Conservation (phyloP, 768 basidiomycete species). For the Nevesoporus exiguus region DNA sequence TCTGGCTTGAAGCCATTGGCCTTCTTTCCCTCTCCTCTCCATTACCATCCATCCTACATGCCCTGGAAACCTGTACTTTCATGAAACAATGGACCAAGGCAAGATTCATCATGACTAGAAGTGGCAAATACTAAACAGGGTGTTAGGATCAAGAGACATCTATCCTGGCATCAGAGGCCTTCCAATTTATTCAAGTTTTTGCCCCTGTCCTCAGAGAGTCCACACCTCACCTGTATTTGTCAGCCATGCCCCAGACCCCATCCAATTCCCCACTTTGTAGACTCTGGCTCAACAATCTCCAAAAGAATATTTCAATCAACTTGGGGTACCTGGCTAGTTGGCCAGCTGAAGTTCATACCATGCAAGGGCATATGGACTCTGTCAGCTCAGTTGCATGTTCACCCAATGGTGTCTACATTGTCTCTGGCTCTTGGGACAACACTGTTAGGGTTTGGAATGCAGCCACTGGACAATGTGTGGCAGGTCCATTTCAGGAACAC, state of each 20-base stretch:
- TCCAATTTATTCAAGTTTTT: neutral
- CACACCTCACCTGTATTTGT: neutral
- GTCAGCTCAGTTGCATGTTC: neutral
- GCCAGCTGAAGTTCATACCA: neutral
- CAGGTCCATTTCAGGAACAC: neutral
- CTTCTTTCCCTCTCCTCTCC: neutral
- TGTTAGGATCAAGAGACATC: neutral
- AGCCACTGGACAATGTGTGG: neutral
- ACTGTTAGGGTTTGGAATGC: neutral
- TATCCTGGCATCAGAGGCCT: neutral
- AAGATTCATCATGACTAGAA: neutral
- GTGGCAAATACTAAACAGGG: neutral
- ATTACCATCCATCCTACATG: neutral
- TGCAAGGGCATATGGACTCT: neutral
- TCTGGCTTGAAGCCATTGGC: neutral
- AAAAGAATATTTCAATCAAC: neutral
- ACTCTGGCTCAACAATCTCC: neutral
- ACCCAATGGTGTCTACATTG: neutral
- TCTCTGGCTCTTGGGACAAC: neutral
- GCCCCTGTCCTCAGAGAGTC: neutral
- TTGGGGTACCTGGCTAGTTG: neutral
- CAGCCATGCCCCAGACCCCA: neutral
- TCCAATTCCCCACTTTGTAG: neutral
- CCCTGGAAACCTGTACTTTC: neutral
- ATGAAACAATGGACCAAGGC: neutral